These are phyloP conservation scores for Carex kokanica DNA, from an alignment of 176 grass and related monocot species.

Conservation along the genomic window DNA sequence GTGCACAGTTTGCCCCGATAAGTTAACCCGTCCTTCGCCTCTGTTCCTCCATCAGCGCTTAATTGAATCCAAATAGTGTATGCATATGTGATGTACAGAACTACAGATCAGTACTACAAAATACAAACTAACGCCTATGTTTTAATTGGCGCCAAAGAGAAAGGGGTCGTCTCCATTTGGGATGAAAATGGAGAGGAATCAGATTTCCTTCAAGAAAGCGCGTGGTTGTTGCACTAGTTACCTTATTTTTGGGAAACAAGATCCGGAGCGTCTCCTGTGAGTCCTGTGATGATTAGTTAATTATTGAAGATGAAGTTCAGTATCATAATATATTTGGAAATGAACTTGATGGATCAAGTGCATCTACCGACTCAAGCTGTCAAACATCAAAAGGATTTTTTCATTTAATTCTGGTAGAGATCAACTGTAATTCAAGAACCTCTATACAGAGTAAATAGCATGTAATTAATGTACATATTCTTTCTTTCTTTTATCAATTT, in stretches of 20 bases:
- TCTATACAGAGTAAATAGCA: not conserved
- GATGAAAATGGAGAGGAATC: not conserved
- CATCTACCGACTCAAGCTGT: conserved; percentile 14
- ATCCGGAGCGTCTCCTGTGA: not conserved
- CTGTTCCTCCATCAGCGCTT: not conserved
- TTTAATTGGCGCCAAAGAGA: conserved; percentile 10
- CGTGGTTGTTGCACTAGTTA: not conserved
- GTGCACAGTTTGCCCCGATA: not conserved
- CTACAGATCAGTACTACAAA: no score
- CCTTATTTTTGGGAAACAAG: conserved; percentile 23
- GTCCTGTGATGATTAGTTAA: not conserved
- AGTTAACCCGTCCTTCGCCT: not conserved
- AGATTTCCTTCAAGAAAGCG: not conserved
- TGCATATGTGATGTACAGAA: not conserved
- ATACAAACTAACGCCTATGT: not conserved
- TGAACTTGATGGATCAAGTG: not conserved
- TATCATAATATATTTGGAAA: not conserved
- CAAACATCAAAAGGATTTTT: conserved; percentile 11
- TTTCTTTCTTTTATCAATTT: not conserved
- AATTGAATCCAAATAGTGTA: conserved; percentile 10
- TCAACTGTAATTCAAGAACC: not conserved
- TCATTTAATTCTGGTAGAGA: not conserved
- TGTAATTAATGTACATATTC: not conserved
- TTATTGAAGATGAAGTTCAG: not conserved
- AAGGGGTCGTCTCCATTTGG: not conserved